Conservation (phyloP, 805 yeast genomes). For the Ogataea wickerhamii region DNA sequence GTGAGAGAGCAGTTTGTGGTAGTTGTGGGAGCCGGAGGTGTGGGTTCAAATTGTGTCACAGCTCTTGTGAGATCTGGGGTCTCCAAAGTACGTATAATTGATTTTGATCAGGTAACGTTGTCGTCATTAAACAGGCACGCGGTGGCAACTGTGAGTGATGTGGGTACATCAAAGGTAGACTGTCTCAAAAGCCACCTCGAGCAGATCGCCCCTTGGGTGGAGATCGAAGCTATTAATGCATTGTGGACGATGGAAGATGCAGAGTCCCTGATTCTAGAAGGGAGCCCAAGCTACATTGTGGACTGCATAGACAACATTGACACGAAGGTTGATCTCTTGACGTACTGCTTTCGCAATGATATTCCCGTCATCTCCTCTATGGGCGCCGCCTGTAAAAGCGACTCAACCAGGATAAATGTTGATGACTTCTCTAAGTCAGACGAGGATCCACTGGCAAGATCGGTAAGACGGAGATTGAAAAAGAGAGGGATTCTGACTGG, state of each 20-base stretch:
- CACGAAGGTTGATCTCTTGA: conserved; percentile 88
- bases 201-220: conserved; percentile 91
- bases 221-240: conserved; percentile 71
- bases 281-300: conserved; percentile 71
- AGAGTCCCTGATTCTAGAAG: conserved; percentile 52
- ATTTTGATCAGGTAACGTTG: conserved; percentile 93
- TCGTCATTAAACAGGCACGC: conserved; percentile 93
- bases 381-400: conserved; percentile 97
- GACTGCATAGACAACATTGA: conserved; percentile 97
- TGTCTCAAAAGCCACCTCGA: conserved; percentile 66
- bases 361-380: conserved; percentile 82
- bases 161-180: conserved; percentile 86
- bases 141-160: conserved; percentile 86
- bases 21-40: conserved; percentile 95
- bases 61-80: conserved; percentile 92
- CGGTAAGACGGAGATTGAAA: conserved; percentile 81
- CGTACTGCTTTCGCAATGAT: conserved; percentile 58
- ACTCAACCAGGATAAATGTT: conserved; percentile 85
- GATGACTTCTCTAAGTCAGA: conserved; percentile 87
- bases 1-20: conserved; percentile 70
- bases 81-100: conserved; percentile 72
- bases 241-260: conserved; percentile 72
- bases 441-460: conserved; percentile 89
- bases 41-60: conserved; percentile 93
- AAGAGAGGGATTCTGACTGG: conserved; percentile 71